Conservation (phyloP, 140 eudicot genomes). For the Stevia rebaudiana region DNA sequence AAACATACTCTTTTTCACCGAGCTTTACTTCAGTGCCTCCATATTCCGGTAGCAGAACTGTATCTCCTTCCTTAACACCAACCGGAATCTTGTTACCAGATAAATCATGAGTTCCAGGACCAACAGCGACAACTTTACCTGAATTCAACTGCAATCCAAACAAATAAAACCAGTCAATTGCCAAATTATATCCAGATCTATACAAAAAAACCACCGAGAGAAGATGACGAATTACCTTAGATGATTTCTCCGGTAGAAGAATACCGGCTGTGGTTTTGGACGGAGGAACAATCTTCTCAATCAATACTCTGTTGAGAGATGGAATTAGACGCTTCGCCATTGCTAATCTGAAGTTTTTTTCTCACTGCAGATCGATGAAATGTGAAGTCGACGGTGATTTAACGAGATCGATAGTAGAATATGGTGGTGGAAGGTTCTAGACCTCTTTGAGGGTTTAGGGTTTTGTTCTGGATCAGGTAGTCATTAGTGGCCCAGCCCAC, state of each 20-base stretch:
- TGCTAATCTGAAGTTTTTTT: not conserved
- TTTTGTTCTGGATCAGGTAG: not conserved
- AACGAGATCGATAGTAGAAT: not conserved
- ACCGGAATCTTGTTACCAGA: slow-evolving; percentile 54
- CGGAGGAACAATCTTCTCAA: slow-evolving; percentile 69
- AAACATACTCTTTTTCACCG: slow-evolving; percentile 78
- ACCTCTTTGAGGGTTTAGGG: not conserved
- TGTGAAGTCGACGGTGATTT: not conserved
- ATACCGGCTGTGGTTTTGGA: slow-evolving; percentile 82
- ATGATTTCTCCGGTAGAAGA: slow-evolving; percentile 82
- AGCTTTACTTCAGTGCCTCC: slow-evolving; percentile 86
- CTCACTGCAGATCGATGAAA: not conserved
- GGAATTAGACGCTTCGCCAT: slow-evolving; percentile 86
- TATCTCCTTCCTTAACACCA: slow-evolving; percentile 83
- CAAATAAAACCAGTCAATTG: not conserved
- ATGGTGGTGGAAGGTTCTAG: slow-evolving; percentile 7
- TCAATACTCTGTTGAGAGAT: slow-evolving; percentile 66
- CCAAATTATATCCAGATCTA: not conserved
- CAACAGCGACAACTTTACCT: slow-evolving; percentile 66
- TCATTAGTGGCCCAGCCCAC: not conserved
- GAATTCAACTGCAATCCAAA: slow-evolving; percentile 48
- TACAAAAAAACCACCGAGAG: not conserved
- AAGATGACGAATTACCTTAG: slow-evolving; percentile 41
- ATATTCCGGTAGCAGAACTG: slow-evolving; percentile 83
- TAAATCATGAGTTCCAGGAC: slow-evolving; percentile 54